Conservation (phyloP, 2,329 filamentous ascomycete species). For the Penicillium sp. region DNA sequence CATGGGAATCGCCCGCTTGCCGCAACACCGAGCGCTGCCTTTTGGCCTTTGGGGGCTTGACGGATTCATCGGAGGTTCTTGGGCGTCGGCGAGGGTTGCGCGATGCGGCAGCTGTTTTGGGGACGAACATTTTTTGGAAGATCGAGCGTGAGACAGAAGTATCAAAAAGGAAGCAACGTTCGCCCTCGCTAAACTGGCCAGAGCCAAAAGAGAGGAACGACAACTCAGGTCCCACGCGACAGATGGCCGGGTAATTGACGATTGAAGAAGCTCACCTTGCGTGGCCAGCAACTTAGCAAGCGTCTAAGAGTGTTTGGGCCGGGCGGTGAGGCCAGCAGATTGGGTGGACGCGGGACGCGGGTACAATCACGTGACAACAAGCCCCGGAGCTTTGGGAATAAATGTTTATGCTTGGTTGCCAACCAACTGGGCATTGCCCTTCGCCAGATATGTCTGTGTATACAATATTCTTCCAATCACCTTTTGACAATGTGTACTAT, state of each 20-base stretch:
- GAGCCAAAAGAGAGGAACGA: constrained; percentile 1
- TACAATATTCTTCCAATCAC: too few relatives aligned
- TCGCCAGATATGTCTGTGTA: too few relatives aligned
- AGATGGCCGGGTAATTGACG: not conserved
- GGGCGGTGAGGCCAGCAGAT: not conserved
- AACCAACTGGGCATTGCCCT: too few relatives aligned
- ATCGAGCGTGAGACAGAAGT: not conserved
- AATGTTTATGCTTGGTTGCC: too few relatives aligned
- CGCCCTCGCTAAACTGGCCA: constrained; percentile 8
- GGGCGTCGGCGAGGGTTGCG: constrained; percentile 43
- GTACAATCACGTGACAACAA: not conserved
- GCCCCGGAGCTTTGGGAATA: not conserved
- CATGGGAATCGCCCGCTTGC: constrained; percentile 35
- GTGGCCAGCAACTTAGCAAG: not conserved
- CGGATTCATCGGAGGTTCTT: constrained; percentile 47
- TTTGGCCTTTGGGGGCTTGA: constrained; percentile 49
- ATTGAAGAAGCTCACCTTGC: not conserved
- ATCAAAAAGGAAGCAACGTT: not conserved
- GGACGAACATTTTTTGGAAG: constrained; percentile 40
- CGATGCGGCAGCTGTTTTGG: constrained; percentile 33
- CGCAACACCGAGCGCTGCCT: constrained; percentile 48
- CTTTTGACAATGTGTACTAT: too few relatives aligned
- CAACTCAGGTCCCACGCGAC: not conserved
- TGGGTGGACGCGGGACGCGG: not conserved
- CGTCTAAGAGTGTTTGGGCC: not conserved